These are phyloP conservation scores for Limonium bicolor DNA, from an alignment of 148 eudicot species.

Conservation along the genomic window DNA sequence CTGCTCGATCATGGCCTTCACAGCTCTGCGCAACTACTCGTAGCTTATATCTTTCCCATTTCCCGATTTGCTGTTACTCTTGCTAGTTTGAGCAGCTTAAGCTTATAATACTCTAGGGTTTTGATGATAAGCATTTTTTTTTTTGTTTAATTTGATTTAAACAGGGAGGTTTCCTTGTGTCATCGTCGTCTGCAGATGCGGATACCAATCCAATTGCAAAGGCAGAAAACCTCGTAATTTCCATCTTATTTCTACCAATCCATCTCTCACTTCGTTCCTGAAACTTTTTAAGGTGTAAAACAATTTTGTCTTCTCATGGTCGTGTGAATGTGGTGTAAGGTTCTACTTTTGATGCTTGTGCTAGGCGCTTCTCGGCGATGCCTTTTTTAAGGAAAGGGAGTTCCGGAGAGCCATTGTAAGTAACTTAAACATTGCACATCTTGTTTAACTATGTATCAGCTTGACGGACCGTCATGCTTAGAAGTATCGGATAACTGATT, in stretches of 20 bases:
- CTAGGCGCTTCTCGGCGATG: slow-evolving; percentile 86
- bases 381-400: slow-evolving; percentile 60
- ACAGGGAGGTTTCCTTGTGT: slow-evolving; percentile 74
- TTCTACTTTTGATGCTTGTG: slow-evolving; percentile 1
- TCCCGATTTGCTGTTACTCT: slow-evolving; percentile 1
- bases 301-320: neutral
- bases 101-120: neutral
- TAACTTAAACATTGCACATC: neutral
- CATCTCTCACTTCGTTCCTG: neutral
- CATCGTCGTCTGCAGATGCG: slow-evolving; percentile 40
- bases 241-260: neutral
- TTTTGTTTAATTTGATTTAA: neutral
- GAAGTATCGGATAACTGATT: too few species aligned
- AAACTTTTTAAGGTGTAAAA: neutral
- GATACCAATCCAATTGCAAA: slow-evolving; percentile 52
- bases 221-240: slow-evolving; percentile 67
- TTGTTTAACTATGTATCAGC: too few species aligned
- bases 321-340: too few species aligned
- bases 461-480: too few species aligned
- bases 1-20: slow-evolving; percentile 79
- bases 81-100: neutral
- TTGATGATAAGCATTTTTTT: neutral
- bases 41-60: too few species aligned
- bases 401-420: slow-evolving; percentile 86
- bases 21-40: slow-evolving; percentile 76